These are phyloP conservation scores for Globisporangium radiosum DNA, from an alignment of 352 stramenopile genomes.

Conservation along the genomic window DNA sequence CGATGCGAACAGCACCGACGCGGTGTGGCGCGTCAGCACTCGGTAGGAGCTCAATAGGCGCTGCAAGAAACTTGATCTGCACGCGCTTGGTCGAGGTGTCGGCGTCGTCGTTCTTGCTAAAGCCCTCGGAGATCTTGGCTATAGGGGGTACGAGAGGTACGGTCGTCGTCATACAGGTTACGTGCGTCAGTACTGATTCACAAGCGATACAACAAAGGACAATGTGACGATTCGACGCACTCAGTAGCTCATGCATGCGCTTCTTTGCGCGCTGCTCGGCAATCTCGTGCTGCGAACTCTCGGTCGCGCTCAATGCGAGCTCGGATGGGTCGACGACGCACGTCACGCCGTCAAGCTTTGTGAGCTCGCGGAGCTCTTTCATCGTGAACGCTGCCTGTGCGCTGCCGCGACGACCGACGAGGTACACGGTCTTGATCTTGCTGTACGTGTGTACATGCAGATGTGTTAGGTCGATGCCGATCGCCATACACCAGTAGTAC, in stretches of 20 bases:
- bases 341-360: conserved; percentile 63
- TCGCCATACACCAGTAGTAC: not conserved
- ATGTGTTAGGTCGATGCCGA: not conserved
- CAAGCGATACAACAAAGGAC: not conserved
- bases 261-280: conserved; percentile 74
- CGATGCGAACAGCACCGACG: conserved; percentile 73
- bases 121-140: conserved; percentile 44
- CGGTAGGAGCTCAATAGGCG: conserved; percentile 66
- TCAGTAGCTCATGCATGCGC: conserved; percentile 78
- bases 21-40: conserved; percentile 33
- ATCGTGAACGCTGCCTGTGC: conserved; percentile 97
- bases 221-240: conserved; percentile 7
- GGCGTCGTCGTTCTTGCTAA: conserved; percentile 9
- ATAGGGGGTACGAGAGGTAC: not conserved
- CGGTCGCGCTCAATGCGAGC: conserved; percentile 80
- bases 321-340: conserved; percentile 88
- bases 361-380: conserved; percentile 93
- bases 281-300: conserved; percentile 84
- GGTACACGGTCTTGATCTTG: conserved; percentile 77
- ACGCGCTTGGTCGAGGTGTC: conserved; percentile 34
- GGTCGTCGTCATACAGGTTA: too few relatives aligned
- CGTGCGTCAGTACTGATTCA: not conserved
- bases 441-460: conserved; percentile 12
- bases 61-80: conserved; percentile 90
- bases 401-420: conserved; percentile 92